phyloP scores from a whole-genome alignment of 2,329 filamentous ascomycete genomes.

The Nannizzia gypsea region DNA sequence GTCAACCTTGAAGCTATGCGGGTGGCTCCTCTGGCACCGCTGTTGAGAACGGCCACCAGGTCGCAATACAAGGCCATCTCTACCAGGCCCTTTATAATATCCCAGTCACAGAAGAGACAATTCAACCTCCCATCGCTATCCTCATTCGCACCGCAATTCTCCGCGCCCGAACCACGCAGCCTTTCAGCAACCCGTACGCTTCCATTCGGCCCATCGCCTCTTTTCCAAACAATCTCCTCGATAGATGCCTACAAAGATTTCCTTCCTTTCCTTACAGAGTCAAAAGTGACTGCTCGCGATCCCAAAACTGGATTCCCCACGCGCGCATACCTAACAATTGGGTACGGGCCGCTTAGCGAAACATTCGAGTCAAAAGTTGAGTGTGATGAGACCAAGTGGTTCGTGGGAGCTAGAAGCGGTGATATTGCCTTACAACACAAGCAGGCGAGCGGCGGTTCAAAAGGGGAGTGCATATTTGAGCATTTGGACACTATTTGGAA shows the following conservation, averaged over 20 bases:
- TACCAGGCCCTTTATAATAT: slow-evolving; percentile 3
- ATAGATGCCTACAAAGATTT: slow-evolving; percentile 73
- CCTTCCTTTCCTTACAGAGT: slow-evolving; percentile 79
- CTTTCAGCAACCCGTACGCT: slow-evolving; percentile 65
- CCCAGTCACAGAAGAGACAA: slow-evolving; percentile 10
- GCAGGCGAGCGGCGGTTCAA: slow-evolving; percentile 18
- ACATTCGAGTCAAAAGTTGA: slow-evolving; percentile 68
- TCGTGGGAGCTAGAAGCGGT: slow-evolving; percentile 58
- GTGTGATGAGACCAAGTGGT: slow-evolving; percentile 55
- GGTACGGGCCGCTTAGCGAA: slow-evolving; percentile 75
- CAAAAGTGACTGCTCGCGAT: slow-evolving; percentile 66
- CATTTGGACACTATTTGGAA: slow-evolving; percentile 36
- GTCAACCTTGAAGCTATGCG: neutral
- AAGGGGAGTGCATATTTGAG: slow-evolving; percentile 42
- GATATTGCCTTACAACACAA: slow-evolving; percentile 27
- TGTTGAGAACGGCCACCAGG: neutral
- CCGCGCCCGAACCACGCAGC: slow-evolving; percentile 44
- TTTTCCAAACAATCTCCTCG: slow-evolving; percentile 82
- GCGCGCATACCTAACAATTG: slow-evolving; percentile 67
- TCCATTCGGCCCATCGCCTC: slow-evolving; percentile 55
- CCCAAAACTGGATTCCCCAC: slow-evolving; percentile 44
- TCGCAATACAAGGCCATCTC: neutral
- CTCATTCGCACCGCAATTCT: slow-evolving; percentile 11
- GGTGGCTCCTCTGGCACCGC: neutral
- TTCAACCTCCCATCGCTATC: slow-evolving; percentile 14